Base-by-base conservation (phyloP, 768 basidiomycete species). In the Panaeolus papilionaceus region DNA sequence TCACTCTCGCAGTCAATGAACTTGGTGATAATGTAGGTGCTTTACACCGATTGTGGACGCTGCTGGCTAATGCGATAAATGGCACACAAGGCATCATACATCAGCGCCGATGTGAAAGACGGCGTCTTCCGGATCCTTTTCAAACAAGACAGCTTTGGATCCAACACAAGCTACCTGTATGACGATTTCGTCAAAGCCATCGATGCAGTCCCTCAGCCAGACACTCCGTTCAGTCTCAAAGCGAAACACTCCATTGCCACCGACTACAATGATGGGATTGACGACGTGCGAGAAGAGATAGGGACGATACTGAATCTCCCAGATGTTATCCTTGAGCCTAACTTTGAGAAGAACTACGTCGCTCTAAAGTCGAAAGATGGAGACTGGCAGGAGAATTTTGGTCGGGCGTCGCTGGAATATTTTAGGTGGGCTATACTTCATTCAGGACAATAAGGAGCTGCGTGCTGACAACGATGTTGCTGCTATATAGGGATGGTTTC, bases 61-160 rank as follows among this genome's bases (percentile, higher is more conserved):
- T 40, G 39, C 39, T 10, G 39, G 39, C 28, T 0, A 39, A 26
- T 37, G 37, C n/a, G 18, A 33, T 12, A n/a, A 20, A 20, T 68
- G 12, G 65, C 23, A 26, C 28, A 45, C 11, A 71, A 80, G 75
- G 79, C 74, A 14, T 70, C 70, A 20, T 74, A 74, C 33, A 78
- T 83, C 69, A 61, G 69, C 37, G 73, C 76, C 33, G 80, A 80
- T 26, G 73, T 83, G 68, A 77, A 77, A 65, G 79, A 80, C n/a
- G 81, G 80, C 12, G 77, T 80, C 16, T 82, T 78, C 75, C 75
- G 76, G 67, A 81, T 83, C 65, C 75, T 83, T 49, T 81, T 83
- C 74, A 65, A 75, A 38, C 70, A 76, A 47, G 67, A 71, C 28
- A 69, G 68, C 26, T 76, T 83, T 14, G 79, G 78, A 0, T 79